Percentiles rank a stretch among this genome's conserved stretches.
These are phyloP conservation scores for Gaeumannomyces sp. DNA, from an alignment of 2,329 filamentous ascomycete species.

Conservation along the genomic window DNA sequence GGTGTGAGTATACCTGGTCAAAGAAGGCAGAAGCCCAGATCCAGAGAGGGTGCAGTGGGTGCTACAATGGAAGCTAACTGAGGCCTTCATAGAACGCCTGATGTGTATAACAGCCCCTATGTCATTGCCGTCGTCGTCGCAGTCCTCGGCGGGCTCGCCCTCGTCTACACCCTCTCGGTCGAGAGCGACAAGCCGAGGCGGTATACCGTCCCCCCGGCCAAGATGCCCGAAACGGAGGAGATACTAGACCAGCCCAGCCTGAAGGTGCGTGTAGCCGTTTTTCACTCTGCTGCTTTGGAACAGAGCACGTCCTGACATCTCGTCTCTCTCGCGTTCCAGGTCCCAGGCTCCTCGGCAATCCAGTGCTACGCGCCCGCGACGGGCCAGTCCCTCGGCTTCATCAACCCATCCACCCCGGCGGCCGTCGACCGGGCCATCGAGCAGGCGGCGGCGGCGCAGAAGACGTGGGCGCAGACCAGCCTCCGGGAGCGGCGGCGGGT, in stretches of 20 bases:
- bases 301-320: constrained; percentile 1
- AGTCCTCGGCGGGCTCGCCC: constrained; percentile 4
- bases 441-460: constrained; percentile 68
- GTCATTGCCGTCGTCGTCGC: not conserved
- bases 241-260: constrained; percentile 57
- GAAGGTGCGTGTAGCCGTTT: constrained; percentile 36
- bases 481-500: constrained; percentile 75
- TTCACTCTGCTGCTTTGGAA: not conserved
- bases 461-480: constrained; percentile 68
- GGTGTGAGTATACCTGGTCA: not conserved
- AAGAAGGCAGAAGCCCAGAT: not conserved
- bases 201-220: constrained; percentile 58
- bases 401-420: constrained; percentile 69
- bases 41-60: not conserved
- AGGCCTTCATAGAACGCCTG: not conserved
- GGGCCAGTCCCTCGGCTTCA: constrained; percentile 70
- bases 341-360: constrained; percentile 60
- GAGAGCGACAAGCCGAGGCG: constrained; percentile 36
- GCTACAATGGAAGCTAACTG: not conserved
- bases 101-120: constrained; percentile 1
- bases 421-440: constrained; percentile 75
- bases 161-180: not conserved
- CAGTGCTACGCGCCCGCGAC: constrained; percentile 89
- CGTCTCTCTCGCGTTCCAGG: constrained; percentile 25
- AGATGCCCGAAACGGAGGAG: constrained; percentile 49